Percentiles rank a stretch among this genome's conserved stretches.
phyloP scores from a whole-genome alignment of 345 rosid species.

The Durio zibethinus region DNA sequence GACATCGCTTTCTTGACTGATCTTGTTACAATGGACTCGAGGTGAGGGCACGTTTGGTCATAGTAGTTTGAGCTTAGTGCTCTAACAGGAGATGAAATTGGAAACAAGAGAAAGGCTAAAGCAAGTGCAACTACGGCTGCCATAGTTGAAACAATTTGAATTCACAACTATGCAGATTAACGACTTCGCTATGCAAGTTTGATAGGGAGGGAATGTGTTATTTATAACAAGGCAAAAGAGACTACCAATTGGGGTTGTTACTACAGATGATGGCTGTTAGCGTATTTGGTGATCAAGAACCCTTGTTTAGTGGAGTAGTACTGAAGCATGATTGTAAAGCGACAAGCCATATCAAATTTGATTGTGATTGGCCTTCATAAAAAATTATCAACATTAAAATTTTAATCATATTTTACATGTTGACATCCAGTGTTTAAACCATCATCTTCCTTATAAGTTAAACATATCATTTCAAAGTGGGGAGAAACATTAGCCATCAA shows the following conservation, averaged over 20 bases:
- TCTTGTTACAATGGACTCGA: conserved; percentile 45
- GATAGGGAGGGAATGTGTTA: background rate
- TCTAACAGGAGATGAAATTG: conserved; percentile 27
- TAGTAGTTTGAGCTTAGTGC: conserved; percentile 64
- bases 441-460: background rate
- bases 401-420: background rate
- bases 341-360: background rate
- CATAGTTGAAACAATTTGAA: conserved; percentile 17
- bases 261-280: conserved; percentile 42
- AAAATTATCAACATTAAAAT: background rate
- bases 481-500: background rate
- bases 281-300: conserved; percentile 57
- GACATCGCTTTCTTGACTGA: conserved; percentile 60
- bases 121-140: conserved; percentile 22
- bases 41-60: conserved; percentile 52
- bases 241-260: conserved; percentile 38
- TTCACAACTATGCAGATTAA: conserved; percentile 2
- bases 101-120: conserved; percentile 23
- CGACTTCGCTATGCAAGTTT: background rate
- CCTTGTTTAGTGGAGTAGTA: conserved; percentile 37
- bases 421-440: background rate
- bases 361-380: background rate
- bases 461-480: background rate
- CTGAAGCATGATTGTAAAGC: conserved; percentile 28
- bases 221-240: background rate